Conservation (phyloP, 1,139 yeast species). For the Sugiyamaella neomexicana region DNA sequence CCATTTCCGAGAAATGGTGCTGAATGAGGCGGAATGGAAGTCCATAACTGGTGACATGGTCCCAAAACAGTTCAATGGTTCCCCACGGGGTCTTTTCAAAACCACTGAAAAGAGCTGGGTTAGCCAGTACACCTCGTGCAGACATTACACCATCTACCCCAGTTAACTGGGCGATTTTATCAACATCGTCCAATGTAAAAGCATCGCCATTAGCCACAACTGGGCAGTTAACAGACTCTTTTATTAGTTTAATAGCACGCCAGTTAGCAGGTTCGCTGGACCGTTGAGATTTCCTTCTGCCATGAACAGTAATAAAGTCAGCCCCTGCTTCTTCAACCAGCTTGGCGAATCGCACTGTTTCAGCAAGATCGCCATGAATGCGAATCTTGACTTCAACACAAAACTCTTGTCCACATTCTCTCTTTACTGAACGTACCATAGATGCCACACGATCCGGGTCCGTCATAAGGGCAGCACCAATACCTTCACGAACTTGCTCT, state of each 20-base stretch:
- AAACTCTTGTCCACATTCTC: constrained; percentile 63
- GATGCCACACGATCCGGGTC: constrained; percentile 76
- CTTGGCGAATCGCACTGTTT: constrained; percentile 71
- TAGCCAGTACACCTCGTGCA: constrained; percentile 79
- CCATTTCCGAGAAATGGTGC: constrained; percentile 88
- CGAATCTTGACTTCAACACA: constrained; percentile 89
- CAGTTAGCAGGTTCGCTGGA: constrained; percentile 80
- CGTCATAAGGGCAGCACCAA: constrained; percentile 92
- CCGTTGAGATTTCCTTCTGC: constrained; percentile 81
- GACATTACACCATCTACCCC: constrained; percentile 95
- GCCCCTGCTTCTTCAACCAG: constrained; percentile 84
- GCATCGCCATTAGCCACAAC: constrained; percentile 97
- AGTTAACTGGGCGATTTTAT: constrained; percentile 59
- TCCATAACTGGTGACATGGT: constrained; percentile 74
- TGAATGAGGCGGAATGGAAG: constrained; percentile 80
- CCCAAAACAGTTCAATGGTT: constrained; percentile 81
- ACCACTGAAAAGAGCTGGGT: constrained; percentile 88
- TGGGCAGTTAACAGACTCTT: constrained; percentile 59
- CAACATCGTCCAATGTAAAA: constrained; percentile 62
- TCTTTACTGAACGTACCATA: constrained; percentile 83
- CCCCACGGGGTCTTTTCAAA: constrained; percentile 79
- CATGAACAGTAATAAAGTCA: constrained; percentile 92
- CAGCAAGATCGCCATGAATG: constrained; percentile 70
- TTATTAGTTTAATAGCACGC: constrained; percentile 73
- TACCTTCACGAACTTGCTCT: constrained; percentile 93